Evolutionary conservation across 1,139 yeast species (phyloP), one percentile per base, ranked within the genome.

Genomic region (Geotrichum cucujoidarum): DNA sequence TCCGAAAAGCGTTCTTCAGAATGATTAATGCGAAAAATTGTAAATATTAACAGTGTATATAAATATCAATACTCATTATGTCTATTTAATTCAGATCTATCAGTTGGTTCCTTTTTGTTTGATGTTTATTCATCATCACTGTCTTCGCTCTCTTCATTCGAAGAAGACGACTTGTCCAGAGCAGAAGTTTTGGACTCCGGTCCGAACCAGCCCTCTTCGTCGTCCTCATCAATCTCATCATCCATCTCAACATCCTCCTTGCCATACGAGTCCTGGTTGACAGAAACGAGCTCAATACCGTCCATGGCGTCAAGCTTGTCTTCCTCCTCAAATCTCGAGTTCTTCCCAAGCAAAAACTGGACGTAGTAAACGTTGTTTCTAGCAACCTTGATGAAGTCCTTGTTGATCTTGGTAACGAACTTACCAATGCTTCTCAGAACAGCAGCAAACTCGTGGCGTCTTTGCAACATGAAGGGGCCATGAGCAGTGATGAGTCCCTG

Each of bases 391-490:
- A 80, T 80, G 22, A 88, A 75, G 49, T 86, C 95, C 63, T 86
- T 85, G 20, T 86, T 92, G 7, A 81, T 69, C 59, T 88, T 76
- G 47, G 78, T 81, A 53, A 90, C 72, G 58, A 84, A 89, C 60
- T 95, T 75, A 57, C 82, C 94, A 10, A 88, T 68, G 4, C 85
- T 76, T 59, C 94, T 78, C 58, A 89, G 66, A 0, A 86, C 75
- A 49, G 82, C 76, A 4, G 80, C 74, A 59, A 83, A 87, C 51
- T 80, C 77, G 55, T 77, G 81, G 61, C 80, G 81, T 59, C 83
- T 75, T 8, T 67, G 65, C 47, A 78, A 74, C 50, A 94, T 83
- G 63, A 78, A 83, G 51, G 76, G 74, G 10, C 99, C 98, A 63
- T 90, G 97, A 18, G 75, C 67, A 2, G 82, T 73, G 38, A 92